Conservation (phyloP, 108 stramenopile species). For the Phaeodactylum tricornutum region DNA sequence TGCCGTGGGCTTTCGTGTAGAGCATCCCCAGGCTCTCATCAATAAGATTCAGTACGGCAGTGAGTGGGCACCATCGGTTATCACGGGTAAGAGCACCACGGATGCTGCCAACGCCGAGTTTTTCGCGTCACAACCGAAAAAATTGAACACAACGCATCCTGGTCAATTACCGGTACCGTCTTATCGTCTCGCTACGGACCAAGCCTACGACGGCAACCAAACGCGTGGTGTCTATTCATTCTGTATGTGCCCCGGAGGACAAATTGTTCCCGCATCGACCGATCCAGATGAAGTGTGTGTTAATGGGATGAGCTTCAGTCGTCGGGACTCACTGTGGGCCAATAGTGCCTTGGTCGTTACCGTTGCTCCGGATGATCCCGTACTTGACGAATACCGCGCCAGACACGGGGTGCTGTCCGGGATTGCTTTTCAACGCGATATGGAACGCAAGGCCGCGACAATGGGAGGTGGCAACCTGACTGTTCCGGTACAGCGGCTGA, state of each 20-base stretch:
- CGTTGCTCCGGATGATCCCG: slow-evolving; percentile 65
- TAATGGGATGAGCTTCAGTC: slow-evolving; percentile 94
- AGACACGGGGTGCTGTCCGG: slow-evolving; percentile 62
- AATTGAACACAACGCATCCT: slow-evolving; percentile 12
- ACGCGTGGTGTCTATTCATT: slow-evolving; percentile 59
- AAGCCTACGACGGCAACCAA: slow-evolving; percentile 54
- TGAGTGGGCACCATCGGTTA: slow-evolving; percentile 62
- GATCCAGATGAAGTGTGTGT: slow-evolving; percentile 79
- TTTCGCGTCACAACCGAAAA: slow-evolving; percentile 14
- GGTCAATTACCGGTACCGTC: slow-evolving; percentile 76
- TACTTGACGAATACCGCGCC: slow-evolving; percentile 55
- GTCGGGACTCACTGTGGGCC: slow-evolving; percentile 81
- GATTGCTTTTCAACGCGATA: slow-evolving; percentile 72
- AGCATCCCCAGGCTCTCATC: slow-evolving; percentile 86
- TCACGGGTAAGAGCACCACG: slow-evolving; percentile 54
- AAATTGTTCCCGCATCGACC: slow-evolving; percentile 88
- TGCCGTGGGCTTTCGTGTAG: slow-evolving; percentile 91
- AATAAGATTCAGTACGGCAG: slow-evolving; percentile 83
- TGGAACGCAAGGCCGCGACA: slow-evolving; percentile 74
- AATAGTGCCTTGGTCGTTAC: slow-evolving; percentile 92
- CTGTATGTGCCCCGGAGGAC: slow-evolving; percentile 54
- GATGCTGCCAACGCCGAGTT: slow-evolving; percentile 51
- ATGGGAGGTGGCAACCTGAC: slow-evolving; percentile 78
- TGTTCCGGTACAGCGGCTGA: slow-evolving; percentile 86
- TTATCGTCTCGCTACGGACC: slow-evolving; percentile 81